Conservation (phyloP, 306 rosid species). For the Neltuma alba region DNA sequence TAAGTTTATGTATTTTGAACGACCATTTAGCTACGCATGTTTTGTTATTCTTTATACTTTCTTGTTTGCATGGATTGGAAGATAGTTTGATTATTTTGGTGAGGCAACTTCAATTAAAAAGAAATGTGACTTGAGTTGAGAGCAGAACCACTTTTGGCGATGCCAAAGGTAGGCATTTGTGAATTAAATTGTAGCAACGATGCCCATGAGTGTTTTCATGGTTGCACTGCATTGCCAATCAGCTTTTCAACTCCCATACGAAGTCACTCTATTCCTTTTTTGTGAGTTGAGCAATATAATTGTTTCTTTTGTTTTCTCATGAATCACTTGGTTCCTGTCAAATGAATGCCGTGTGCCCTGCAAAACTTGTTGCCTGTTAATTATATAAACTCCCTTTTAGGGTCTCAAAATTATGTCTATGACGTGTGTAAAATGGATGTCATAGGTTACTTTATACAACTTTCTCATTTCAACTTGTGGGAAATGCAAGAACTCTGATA, state of each 20-base stretch:
- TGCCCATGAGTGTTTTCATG: conserved; percentile 16
- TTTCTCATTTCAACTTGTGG: conserved; percentile 83
- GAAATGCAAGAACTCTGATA: conserved; percentile 77
- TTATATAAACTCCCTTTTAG: conserved; percentile 7
- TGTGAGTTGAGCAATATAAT: conserved; percentile 25
- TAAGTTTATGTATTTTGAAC: neutral
- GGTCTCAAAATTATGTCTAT: conserved; percentile 18
- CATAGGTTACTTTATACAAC: conserved; percentile 78
- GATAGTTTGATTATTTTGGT: conserved; percentile 1
- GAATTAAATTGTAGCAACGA: neutral
- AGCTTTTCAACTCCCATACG: conserved; percentile 18
- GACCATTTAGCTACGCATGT: neutral
- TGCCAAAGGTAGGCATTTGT: conserved; percentile 24
- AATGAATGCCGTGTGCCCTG: neutral
- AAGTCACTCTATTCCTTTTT: neutral
- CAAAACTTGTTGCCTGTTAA: conserved; percentile 7
- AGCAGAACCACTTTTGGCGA: conserved; percentile 1
- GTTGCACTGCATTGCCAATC: conserved; percentile 5
- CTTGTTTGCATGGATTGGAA: conserved; percentile 1
- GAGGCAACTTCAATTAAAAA: neutral
- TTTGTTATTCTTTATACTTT: conserved; percentile 13
- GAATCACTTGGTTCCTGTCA: neutral
- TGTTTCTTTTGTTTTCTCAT: conserved; percentile 23
- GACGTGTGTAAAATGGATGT: conserved; percentile 30
- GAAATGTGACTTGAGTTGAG: conserved; percentile 22